These are phyloP conservation scores for Fusarium staphyleae DNA, from an alignment of 2,329 filamentous ascomycete species.

Conservation along the genomic window DNA sequence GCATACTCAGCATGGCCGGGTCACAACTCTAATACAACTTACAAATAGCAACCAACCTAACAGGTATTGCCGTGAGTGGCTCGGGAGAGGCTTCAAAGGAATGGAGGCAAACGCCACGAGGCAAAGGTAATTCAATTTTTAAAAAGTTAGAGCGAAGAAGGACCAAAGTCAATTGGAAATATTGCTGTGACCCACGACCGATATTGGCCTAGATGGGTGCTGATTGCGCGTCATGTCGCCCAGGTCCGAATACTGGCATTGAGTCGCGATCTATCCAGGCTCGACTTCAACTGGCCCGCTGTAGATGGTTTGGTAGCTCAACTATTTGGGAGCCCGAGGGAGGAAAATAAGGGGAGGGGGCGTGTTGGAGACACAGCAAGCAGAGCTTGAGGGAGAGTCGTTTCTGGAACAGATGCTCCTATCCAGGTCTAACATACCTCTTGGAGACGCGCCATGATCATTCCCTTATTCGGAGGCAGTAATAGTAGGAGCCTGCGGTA, in stretches of 20 bases:
- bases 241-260: not conserved
- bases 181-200: too few species aligned
- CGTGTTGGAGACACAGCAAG: not conserved
- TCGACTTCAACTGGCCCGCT: too few species aligned
- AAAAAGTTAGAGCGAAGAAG: too few species aligned
- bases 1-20: too few species aligned
- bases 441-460: constrained; percentile 6
- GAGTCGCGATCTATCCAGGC: not conserved
- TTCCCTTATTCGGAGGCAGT: constrained; percentile 3
- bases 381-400: not conserved
- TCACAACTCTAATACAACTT: too few species aligned
- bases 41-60: too few species aligned
- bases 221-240: not conserved
- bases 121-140: not conserved
- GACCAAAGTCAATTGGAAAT: not conserved
- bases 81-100: constrained; percentile 8
- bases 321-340: not conserved
- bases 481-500: not conserved
- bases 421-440: not conserved
- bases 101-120: constrained; percentile 24
- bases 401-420: not conserved
- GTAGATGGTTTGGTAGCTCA: too few species aligned
- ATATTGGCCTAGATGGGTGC: not conserved
- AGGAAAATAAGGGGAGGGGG: constrained; percentile 4
- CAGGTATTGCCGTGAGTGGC: too few species aligned